A percentile compares a stretch with the other conserved stretches of the same genome.
These are phyloP conservation scores for Kodamaea hsintzibuensis DNA, from an alignment of 805 yeast species.

Conservation along the genomic window DNA sequence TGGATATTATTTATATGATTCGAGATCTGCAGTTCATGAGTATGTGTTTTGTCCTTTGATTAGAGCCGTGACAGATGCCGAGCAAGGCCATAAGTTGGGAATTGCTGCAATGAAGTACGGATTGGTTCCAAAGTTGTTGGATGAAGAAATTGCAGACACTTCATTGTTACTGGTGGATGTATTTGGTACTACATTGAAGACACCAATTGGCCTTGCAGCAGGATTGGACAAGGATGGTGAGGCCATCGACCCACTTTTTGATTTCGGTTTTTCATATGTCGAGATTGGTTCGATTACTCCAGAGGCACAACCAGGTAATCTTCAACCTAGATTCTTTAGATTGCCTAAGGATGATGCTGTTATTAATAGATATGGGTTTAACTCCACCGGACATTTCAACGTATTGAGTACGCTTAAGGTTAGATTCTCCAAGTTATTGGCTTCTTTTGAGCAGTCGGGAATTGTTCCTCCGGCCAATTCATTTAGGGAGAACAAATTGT, in stretches of 20 bases:
- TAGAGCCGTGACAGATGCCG: conserved; percentile 75
- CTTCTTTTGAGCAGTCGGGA: conserved; percentile 17
- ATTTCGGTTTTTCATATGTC: conserved; percentile 82
- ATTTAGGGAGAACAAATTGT: conserved; percentile 60
- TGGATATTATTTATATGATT: conserved; percentile 65
- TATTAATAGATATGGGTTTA: conserved; percentile 92
- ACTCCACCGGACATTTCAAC: conserved; percentile 80
- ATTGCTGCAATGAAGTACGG: conserved; percentile 69
- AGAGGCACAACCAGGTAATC: conserved; percentile 90
- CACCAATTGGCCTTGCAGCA: conserved; percentile 93
- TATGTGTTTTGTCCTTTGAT: conserved; percentile 77
- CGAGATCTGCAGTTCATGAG: conserved; percentile 82
- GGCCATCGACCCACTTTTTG: conserved; percentile 77
- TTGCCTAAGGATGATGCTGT: conserved; percentile 85
- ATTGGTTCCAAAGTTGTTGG: conserved; percentile 58
- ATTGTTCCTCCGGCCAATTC: conserved; percentile 42
- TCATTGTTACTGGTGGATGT: conserved; percentile 54
- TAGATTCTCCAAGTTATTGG: conserved; percentile 52
- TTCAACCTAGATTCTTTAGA: conserved; percentile 89
- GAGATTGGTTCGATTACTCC: conserved; percentile 96
- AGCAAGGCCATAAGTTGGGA: conserved; percentile 79
- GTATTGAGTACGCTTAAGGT: conserved; percentile 68
- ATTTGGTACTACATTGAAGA: conserved; percentile 64
- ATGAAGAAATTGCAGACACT: conserved; percentile 48
- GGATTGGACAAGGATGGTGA: conserved; percentile 95